A percentile compares a stretch with the other conserved stretches of the same genome.
phyloP scores from a whole-genome alignment of 257 asterid genomes.

The Vinca minor region DNA sequence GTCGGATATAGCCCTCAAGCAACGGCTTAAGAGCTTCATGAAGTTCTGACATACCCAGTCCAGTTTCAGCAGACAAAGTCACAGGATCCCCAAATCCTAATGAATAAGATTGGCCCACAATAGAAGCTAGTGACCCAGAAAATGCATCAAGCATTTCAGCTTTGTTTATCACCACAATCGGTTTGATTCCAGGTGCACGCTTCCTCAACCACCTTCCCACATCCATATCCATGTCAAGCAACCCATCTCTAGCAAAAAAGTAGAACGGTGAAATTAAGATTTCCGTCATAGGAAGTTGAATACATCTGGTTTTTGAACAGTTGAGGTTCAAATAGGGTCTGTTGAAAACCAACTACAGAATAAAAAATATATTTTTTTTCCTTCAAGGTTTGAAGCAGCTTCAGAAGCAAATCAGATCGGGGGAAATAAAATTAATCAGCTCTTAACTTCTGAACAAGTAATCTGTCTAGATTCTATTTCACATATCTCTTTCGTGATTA shows the following conservation, averaged over 20 bases:
- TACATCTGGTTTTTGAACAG: too few relatives aligned
- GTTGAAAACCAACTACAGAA: too few relatives aligned
- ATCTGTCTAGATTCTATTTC: background rate
- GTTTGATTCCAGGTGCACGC: constrained; percentile 69
- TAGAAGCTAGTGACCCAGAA: constrained; percentile 70
- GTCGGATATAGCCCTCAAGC: constrained; percentile 60
- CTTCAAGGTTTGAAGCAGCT: background rate
- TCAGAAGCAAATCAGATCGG: background rate
- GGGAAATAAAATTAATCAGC: background rate
- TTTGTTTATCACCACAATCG: constrained; percentile 80
- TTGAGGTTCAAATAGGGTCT: background rate
- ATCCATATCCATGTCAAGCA: constrained; percentile 85
- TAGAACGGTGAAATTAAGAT: constrained; percentile 9
- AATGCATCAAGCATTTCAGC: constrained; percentile 77
- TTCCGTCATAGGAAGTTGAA: too few relatives aligned
- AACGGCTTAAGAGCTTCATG: constrained; percentile 58
- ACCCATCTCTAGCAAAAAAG: constrained; percentile 56
- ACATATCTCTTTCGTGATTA: background rate
- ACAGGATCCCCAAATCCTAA: constrained; percentile 94
- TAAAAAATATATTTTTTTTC: too few relatives aligned
- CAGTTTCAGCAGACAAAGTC: constrained; percentile 95
- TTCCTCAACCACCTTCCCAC: constrained; percentile 96
- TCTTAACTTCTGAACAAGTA: background rate
- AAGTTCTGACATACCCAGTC: constrained; percentile 74
- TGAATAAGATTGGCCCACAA: constrained; percentile 75